These are phyloP conservation scores for Talaromyces funiculosus DNA, from an alignment of 2,329 filamentous ascomycete species.

Conservation along the genomic window DNA sequence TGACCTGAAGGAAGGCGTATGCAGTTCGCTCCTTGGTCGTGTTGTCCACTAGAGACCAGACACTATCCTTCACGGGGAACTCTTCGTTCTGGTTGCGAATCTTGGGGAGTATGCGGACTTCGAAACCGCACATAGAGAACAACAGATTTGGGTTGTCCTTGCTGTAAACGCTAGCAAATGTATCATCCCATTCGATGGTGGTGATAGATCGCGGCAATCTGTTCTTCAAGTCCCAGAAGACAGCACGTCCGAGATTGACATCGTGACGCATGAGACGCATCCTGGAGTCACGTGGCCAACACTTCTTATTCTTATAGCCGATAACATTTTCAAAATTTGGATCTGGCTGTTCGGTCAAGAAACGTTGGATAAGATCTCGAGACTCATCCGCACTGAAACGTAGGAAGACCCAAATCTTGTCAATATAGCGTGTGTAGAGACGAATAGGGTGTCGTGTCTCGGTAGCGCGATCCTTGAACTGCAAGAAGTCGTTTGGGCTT, in stretches of 20 bases:
- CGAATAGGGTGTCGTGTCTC: conserved; percentile 93
- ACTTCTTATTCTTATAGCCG: conserved; percentile 98
- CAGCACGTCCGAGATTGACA: conserved; percentile 92
- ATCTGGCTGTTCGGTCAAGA: conserved; percentile 95
- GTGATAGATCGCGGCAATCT: conserved; percentile 88
- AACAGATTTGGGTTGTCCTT: conserved; percentile 94
- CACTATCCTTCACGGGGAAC: conserved; percentile 94
- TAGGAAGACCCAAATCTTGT: conserved; percentile 98
- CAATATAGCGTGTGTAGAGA: conserved; percentile 95
- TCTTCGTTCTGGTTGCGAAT: conserved; percentile 92
- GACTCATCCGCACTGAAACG: conserved; percentile 92
- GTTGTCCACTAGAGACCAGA: conserved; percentile 96
- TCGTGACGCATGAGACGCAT: conserved; percentile 99
- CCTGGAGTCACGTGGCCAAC: conserved; percentile 93
- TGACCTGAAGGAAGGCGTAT: conserved; percentile 95
- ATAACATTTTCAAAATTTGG: conserved; percentile 99
- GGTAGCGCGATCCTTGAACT: conserved; percentile 88
- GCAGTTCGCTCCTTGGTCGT: conserved; percentile 95
- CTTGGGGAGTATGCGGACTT: conserved; percentile 94
- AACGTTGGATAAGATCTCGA: conserved; percentile 90
- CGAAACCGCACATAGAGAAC: conserved; percentile 97
- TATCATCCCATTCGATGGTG: conserved; percentile 98
- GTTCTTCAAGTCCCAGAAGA: conserved; percentile 99
- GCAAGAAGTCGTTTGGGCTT: conserved; percentile 92
- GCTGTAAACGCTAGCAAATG: conserved; percentile 96